These are phyloP conservation scores for Ustilago loliicola DNA, from an alignment of 1,284 basidiomycete species.

Conservation along the genomic window DNA sequence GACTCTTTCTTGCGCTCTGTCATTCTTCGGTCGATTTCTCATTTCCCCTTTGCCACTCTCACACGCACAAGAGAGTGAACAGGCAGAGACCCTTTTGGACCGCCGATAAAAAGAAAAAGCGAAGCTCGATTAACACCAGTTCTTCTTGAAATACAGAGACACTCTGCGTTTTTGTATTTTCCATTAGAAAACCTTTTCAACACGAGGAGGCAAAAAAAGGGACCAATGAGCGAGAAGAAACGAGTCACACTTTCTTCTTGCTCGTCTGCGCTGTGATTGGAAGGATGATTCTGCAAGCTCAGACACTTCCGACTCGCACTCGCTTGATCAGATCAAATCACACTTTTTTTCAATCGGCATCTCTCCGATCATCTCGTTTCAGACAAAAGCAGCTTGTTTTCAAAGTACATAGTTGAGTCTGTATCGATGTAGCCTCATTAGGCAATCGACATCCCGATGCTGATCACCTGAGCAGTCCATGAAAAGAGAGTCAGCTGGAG, in stretches of 20 bases:
- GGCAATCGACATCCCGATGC: too few relatives aligned
- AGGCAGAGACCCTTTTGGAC: background rate
- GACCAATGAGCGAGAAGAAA: conserved; percentile 20
- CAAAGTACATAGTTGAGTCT: too few relatives aligned
- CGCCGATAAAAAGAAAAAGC: background rate
- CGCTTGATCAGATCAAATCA: conserved; percentile 8
- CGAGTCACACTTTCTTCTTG: conserved; percentile 21
- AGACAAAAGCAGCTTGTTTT: background rate
- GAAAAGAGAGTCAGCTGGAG: too few relatives aligned
- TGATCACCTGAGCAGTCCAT: too few relatives aligned
- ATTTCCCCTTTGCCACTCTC: background rate
- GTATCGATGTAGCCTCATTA: too few relatives aligned
- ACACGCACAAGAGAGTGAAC: too few relatives aligned
- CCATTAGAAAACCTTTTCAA: conserved; percentile 5
- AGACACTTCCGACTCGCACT: background rate
- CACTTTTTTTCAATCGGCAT: background rate
- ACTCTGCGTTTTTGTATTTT: conserved; percentile 5
- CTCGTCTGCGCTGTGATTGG: conserved; percentile 23
- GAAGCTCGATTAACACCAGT: conserved; percentile 13
- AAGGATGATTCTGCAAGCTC: background rate
- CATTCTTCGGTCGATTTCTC: conserved; percentile 25
- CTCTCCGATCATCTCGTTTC: background rate
- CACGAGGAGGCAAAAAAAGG: background rate
- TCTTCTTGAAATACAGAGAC: conserved; percentile 40
- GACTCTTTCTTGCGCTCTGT: conserved; percentile 38